Evolutionary conservation across 2,329 filamentous ascomycete species (phyloP).

Genomic region (Leptographium radiaticola): DNA sequence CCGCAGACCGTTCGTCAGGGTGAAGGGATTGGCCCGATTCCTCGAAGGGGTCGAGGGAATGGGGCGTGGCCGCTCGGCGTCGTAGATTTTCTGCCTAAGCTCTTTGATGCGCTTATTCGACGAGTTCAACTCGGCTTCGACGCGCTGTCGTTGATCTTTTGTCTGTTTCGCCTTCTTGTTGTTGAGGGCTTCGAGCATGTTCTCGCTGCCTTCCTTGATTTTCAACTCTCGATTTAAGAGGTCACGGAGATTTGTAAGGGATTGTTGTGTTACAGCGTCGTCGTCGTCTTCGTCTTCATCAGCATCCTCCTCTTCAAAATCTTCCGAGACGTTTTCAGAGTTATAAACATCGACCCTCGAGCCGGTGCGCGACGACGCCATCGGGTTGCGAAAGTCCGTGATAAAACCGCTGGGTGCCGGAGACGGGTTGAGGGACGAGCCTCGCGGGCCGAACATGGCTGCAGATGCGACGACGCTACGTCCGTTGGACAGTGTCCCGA

Average conservation of each 20-base stretch:
- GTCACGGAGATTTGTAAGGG: slow-evolving; percentile 64
- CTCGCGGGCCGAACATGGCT: slow-evolving; percentile 53
- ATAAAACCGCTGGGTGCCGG: slow-evolving; percentile 76
- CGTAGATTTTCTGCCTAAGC: slow-evolving; percentile 46
- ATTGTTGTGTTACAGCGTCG: slow-evolving; percentile 47
- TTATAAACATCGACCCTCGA: slow-evolving; percentile 39
- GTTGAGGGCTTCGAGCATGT: slow-evolving; percentile 89
- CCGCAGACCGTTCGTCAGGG: slow-evolving; percentile 31
- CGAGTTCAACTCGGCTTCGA: slow-evolving; percentile 80
- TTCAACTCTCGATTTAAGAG: slow-evolving; percentile 90
- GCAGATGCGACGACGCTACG: slow-evolving; percentile 38
- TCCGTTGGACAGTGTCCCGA: slow-evolving; percentile 14
- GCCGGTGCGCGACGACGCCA: slow-evolving; percentile 51
- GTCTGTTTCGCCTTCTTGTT: slow-evolving; percentile 92
- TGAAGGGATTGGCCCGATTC: slow-evolving; percentile 32
- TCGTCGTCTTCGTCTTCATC: slow-evolving; percentile 10
- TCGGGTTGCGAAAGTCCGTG: slow-evolving; percentile 65
- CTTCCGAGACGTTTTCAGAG: slow-evolving; percentile 44
- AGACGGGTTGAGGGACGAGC: slow-evolving; percentile 56
- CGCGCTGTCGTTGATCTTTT: slow-evolving; percentile 66
- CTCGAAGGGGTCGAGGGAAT: slow-evolving; percentile 40
- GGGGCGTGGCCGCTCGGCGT: slow-evolving; percentile 38
- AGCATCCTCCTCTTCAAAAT: neutral
- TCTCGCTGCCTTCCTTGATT: slow-evolving; percentile 95
- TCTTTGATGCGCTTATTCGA: slow-evolving; percentile 64